Percentiles rank a stretch among this genome's conserved stretches.
These are phyloP conservation scores for Penicillium crustosum DNA, from an alignment of 2,329 filamentous ascomycete species.

Conservation along the genomic window DNA sequence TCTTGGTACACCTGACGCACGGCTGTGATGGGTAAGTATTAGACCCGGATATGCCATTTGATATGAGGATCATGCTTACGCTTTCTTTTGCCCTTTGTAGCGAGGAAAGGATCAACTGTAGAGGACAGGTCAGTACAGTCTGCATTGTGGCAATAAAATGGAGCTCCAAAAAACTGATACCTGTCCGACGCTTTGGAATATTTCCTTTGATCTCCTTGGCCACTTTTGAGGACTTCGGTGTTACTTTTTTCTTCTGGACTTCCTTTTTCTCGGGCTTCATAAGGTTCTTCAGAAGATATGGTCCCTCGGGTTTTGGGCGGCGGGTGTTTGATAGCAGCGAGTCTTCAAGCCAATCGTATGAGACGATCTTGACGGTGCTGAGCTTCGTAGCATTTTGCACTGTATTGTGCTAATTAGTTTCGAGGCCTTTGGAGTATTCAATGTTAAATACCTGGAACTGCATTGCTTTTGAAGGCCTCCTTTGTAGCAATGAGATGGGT, in stretches of 20 bases:
- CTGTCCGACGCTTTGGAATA: not conserved
- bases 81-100: slow-evolving; percentile 53
- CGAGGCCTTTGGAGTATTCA: not conserved
- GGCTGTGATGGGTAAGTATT: not conserved
- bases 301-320: slow-evolving; percentile 35
- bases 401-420: slow-evolving; percentile 28
- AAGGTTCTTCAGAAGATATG: slow-evolving; percentile 43
- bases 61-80: not conserved
- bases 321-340: slow-evolving; percentile 37
- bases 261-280: slow-evolving; percentile 29
- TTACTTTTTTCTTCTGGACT: not conserved
- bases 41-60: not conserved
- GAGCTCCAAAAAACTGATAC: not conserved
- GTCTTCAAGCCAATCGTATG: slow-evolving; percentile 50
- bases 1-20: slow-evolving; percentile 62
- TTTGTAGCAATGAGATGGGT: slow-evolving; percentile 73
- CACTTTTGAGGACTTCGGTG: not conserved
- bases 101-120: slow-evolving; percentile 6
- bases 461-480: slow-evolving; percentile 57
- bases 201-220: not conserved
- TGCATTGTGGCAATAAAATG: not conserved
- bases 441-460: slow-evolving; percentile 39
- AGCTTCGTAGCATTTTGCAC: slow-evolving; percentile 43
- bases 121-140: slow-evolving; percentile 9
- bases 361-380: slow-evolving; percentile 45